Evolutionary conservation across 768 basidiomycete species (phyloP).

Genomic region (Suillus americanus): DNA sequence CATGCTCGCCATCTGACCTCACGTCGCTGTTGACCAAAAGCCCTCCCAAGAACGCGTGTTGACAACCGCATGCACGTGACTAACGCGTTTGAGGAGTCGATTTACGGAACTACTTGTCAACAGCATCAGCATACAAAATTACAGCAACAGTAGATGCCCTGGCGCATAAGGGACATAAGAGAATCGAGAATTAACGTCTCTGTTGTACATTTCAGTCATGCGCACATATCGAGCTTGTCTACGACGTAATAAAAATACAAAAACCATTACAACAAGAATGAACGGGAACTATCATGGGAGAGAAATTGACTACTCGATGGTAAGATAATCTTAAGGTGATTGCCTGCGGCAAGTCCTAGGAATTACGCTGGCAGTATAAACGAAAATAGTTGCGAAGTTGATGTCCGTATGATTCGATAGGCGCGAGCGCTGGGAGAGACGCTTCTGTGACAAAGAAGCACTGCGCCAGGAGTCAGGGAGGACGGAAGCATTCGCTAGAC

Average conservation of each 20-base stretch:
- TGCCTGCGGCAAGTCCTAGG: not conserved
- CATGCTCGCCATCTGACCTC: constrained; percentile 32
- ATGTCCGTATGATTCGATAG: not conserved
- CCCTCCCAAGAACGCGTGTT: not conserved
- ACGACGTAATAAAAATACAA: not conserved
- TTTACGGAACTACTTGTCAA: not conserved
- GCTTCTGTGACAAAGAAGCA: not conserved
- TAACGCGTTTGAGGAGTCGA: not conserved
- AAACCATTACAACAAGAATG: not conserved
- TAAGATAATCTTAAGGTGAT: too few species aligned
- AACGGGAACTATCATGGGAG: not conserved
- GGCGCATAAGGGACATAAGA: not conserved
- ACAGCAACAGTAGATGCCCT: not conserved
- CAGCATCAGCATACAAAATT: too few species aligned
- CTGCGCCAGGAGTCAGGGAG: not conserved
- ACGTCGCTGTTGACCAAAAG: not conserved
- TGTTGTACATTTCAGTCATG: not conserved
- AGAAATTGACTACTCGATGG: not conserved
- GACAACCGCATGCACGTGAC: not conserved
- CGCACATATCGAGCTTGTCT: not conserved
- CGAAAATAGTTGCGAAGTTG: not conserved
- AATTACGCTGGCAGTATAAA: not conserved
- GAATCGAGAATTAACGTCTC: too few species aligned
- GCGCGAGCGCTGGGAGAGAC: not conserved
- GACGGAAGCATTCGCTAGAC: constrained; percentile 6